Evolutionary conservation across 495 filamentous ascomycete species (phyloP).

Genomic region (Pseudevernia furfuracea): DNA sequence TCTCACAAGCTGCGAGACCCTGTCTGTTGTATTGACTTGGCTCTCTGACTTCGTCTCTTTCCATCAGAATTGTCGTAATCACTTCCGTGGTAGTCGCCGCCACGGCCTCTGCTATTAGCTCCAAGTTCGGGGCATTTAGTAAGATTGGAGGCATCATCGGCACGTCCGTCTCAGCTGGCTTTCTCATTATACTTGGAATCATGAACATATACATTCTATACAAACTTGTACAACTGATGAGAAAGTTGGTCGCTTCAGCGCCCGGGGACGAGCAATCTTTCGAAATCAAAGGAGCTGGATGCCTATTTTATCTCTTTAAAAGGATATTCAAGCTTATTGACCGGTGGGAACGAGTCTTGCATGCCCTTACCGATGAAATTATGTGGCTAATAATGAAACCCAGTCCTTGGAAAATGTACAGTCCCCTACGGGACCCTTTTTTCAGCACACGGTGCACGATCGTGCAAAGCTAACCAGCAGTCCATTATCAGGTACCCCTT

Average conservation of each 20-base stretch:
- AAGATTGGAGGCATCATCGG: slow-evolving; percentile 82
- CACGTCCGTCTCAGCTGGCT: slow-evolving; percentile 71
- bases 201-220: slow-evolving; percentile 81
- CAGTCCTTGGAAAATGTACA: slow-evolving; percentile 95
- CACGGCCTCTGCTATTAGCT: slow-evolving; percentile 71
- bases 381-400: not conserved
- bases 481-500: slow-evolving; percentile 29
- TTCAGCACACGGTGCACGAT: not conserved
- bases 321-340: slow-evolving; percentile 78
- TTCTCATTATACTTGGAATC: slow-evolving; percentile 73
- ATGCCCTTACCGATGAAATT: slow-evolving; percentile 6
- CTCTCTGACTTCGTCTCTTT: not conserved
- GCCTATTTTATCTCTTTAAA: slow-evolving; percentile 63
- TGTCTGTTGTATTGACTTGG: not conserved
- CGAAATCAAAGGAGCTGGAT: slow-evolving; percentile 68
- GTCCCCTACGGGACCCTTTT: slow-evolving; percentile 28
- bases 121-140: slow-evolving; percentile 70
- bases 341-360: slow-evolving; percentile 33
- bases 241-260: slow-evolving; percentile 43
- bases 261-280: slow-evolving; percentile 51
- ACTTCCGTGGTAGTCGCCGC: slow-evolving; percentile 89
- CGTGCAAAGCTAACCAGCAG: not conserved
- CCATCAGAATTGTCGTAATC: slow-evolving; percentile 65
- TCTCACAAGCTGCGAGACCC: not conserved
- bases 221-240: slow-evolving; percentile 61